Percentiles rank a stretch among this genome's conserved stretches.
Evolutionary conservation across 2,329 filamentous ascomycete species (phyloP).

Genomic region (Talaromyces sp.): DNA sequence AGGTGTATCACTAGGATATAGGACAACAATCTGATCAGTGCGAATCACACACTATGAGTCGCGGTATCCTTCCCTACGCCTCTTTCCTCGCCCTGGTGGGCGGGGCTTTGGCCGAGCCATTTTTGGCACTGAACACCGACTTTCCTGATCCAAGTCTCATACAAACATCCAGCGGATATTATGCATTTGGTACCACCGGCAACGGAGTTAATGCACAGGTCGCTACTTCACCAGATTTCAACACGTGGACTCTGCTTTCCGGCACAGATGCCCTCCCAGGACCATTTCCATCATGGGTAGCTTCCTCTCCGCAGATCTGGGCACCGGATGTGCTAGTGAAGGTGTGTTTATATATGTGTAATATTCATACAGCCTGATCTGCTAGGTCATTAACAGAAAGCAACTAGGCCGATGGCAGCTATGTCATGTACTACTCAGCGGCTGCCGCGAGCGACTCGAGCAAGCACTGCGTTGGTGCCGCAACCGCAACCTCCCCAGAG

Average conservation of each 20-base stretch:
- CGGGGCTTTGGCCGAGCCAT: conserved; percentile 20
- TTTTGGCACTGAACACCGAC: conserved; percentile 36
- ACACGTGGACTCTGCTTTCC: conserved; percentile 46
- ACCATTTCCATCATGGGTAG: conserved; percentile 49
- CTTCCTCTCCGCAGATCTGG: conserved; percentile 49
- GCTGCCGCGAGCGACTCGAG: conserved; percentile 33
- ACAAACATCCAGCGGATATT: conserved; percentile 48
- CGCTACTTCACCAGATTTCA: conserved; percentile 47
- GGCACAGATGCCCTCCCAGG: conserved; percentile 51
- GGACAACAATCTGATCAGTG: neutral
- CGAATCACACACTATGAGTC: conserved; percentile 3
- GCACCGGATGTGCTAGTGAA: conserved; percentile 55
- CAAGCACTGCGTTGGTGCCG: conserved; percentile 56
- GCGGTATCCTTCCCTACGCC: neutral
- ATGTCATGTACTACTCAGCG: conserved; percentile 58
- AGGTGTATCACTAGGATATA: neutral
- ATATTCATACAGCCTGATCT: neutral
- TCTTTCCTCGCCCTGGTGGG: neutral
- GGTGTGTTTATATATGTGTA: conserved; percentile 19
- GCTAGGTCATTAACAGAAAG: neutral
- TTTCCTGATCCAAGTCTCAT: conserved; percentile 56
- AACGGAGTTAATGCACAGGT: conserved; percentile 51
- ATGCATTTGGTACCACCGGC: conserved; percentile 53
- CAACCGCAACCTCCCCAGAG: conserved; percentile 42
- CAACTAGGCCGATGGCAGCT: conserved; percentile 39